phyloP scores from a whole-genome alignment of 2,329 filamentous ascomycete species.

The Aspergillus versicolor region DNA sequence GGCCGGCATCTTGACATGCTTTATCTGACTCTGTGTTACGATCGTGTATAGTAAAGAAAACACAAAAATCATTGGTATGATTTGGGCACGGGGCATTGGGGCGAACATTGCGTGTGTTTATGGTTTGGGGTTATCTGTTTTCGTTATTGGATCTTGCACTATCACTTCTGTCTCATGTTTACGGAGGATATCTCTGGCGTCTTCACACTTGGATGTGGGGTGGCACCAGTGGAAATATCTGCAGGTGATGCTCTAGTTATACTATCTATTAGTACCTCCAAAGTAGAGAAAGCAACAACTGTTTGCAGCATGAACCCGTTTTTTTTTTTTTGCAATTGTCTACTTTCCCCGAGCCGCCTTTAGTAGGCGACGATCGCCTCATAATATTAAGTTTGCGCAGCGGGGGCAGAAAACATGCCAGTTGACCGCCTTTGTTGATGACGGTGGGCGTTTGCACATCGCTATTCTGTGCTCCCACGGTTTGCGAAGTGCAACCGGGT shows the following conservation, averaged over 20 bases:
- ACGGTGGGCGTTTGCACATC: not conserved
- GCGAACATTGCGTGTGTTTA: constrained; percentile 40
- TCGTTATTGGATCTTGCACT: constrained; percentile 19
- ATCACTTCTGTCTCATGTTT: constrained; percentile 6
- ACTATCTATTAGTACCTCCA: not conserved
- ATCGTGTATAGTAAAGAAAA: constrained; percentile 41
- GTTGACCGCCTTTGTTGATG: constrained; percentile 21
- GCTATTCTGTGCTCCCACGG: not conserved
- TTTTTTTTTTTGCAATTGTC: not conserved
- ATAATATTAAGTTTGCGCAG: not conserved
- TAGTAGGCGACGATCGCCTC: not conserved
- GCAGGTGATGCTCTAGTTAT: not conserved
- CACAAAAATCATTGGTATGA: constrained; percentile 36
- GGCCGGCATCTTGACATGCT: constrained; percentile 32
- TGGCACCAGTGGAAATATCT: not conserved
- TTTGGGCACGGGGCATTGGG: constrained; percentile 41
- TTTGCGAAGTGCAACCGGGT: not conserved
- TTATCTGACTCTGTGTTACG: constrained; percentile 26
- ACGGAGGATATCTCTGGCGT: not conserved
- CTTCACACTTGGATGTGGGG: not conserved
- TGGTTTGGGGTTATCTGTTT: constrained; percentile 26
- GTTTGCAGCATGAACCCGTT: not conserved
- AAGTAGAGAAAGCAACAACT: not conserved
- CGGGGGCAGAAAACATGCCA: constrained; percentile 14
- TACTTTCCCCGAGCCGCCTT: not conserved